Conservation (phyloP, 192 early-diverging fungal genomes). For the Lobosporangium transversale region DNA sequence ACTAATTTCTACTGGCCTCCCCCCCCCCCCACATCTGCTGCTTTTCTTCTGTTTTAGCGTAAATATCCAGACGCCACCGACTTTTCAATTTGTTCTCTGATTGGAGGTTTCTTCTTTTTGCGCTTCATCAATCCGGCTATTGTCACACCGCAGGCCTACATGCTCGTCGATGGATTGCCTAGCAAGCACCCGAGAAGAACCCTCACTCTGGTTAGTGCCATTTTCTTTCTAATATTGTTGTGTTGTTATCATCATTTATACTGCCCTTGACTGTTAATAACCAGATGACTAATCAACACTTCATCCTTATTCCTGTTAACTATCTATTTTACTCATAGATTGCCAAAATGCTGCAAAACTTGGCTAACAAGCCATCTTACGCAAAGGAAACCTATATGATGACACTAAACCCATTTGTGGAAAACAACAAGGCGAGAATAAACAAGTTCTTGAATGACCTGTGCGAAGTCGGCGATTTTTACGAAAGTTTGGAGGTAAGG, state of each 20-base stretch:
- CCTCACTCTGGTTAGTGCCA: constrained; percentile 76
- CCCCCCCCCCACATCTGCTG: not conserved
- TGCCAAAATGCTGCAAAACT: constrained; percentile 95
- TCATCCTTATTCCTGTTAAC: no score
- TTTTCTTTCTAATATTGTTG: not conserved
- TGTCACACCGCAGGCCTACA: constrained; percentile 95
- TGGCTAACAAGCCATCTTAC: constrained; percentile 94
- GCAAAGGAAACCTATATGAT: constrained; percentile 94
- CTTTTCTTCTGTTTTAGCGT: constrained; percentile 46
- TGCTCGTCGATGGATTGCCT: constrained; percentile 87
- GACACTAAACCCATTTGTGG: constrained; percentile 89
- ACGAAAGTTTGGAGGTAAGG: constrained; percentile 84
- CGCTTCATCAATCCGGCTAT: constrained; percentile 98
- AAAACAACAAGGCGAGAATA: constrained; percentile 85
- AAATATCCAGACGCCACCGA: constrained; percentile 93
- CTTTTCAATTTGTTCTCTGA: constrained; percentile 89
- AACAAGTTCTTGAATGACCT: constrained; percentile 90
- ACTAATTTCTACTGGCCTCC: not conserved
- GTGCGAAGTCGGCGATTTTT: constrained; percentile 95
- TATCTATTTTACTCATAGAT: constrained; percentile 56
- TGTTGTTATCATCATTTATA: not conserved
- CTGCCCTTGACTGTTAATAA: no score
- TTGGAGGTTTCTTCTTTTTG: constrained; percentile 97
- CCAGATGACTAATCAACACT: no score
- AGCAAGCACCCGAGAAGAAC: constrained; percentile 84